phyloP scores from a whole-genome alignment of 225 moss, liverwort and hornwort species.

The Antitrichia curtipendula region DNA sequence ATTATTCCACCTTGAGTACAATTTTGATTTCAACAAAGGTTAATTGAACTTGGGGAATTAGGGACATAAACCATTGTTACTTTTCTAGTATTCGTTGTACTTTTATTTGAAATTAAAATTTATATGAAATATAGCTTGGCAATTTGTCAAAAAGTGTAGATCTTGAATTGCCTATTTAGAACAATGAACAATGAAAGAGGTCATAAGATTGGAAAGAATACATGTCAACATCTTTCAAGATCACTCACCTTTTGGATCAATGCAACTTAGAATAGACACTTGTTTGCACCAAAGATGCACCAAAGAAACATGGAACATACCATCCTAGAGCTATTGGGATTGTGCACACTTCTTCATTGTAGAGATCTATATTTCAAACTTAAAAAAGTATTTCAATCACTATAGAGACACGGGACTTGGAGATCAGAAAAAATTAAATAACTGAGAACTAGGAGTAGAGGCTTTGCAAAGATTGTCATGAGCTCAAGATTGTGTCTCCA shows the following conservation, averaged over 20 bases:
- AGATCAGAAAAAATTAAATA: not conserved
- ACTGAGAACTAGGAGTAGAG: not conserved
- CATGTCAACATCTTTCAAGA: not conserved
- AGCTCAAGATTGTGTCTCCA: no score
- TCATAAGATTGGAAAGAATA: not conserved
- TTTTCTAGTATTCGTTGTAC: no score
- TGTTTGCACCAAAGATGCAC: not conserved
- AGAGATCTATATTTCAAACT: not conserved
- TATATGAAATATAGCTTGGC: no score
- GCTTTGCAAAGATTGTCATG: not conserved
- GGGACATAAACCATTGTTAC: no score
- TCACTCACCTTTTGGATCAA: not conserved
- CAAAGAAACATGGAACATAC: not conserved
- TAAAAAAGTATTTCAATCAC: not conserved
- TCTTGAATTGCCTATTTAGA: no score
- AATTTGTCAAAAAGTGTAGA: not conserved
- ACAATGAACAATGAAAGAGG: not conserved
- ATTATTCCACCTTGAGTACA: accelerated
- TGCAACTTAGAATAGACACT: not conserved
- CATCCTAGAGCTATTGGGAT: no score
- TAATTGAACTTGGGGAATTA: not conserved
- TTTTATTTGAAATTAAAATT: not conserved
- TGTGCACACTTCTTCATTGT: not conserved
- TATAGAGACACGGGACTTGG: accelerated
- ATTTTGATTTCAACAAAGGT: not conserved